phyloP scores from a whole-genome alignment of 2,329 filamentous ascomycete genomes.

The Scedosporium dehoogii region DNA sequence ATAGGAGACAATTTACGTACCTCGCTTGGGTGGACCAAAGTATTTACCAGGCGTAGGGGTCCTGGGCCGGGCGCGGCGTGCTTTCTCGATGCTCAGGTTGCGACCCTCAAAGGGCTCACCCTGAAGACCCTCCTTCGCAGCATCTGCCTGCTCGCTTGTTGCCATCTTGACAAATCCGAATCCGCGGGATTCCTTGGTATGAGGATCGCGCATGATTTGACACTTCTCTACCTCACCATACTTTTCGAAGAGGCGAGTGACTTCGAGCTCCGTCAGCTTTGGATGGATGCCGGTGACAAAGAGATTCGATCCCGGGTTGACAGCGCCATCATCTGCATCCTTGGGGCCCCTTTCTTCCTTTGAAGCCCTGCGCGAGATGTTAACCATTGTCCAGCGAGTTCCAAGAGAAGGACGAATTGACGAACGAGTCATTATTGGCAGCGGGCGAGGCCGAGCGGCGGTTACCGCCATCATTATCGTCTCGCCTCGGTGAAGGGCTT shows the following conservation, averaged over 20 bases:
- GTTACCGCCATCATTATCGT: slow-evolving; percentile 48
- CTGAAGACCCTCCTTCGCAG: slow-evolving; percentile 91
- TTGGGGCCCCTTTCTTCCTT: slow-evolving; percentile 43
- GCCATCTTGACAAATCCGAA: slow-evolving; percentile 99
- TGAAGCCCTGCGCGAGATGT: slow-evolving; percentile 24
- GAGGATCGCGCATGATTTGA: slow-evolving; percentile 98
- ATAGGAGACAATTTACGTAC: slow-evolving; percentile 47
- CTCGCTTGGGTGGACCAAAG: slow-evolving; percentile 95
- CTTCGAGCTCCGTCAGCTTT: slow-evolving; percentile 77
- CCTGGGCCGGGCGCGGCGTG: slow-evolving; percentile 84
- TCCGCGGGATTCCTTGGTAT: slow-evolving; percentile 95
- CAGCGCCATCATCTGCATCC: slow-evolving; percentile 65
- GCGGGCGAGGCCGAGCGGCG: slow-evolving; percentile 55
- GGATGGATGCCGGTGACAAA: slow-evolving; percentile 98
- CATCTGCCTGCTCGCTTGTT: slow-evolving; percentile 87
- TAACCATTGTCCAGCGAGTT: not conserved
- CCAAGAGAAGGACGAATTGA: not conserved
- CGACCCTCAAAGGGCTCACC: slow-evolving; percentile 92
- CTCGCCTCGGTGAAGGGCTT: slow-evolving; percentile 56
- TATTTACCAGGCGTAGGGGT: slow-evolving; percentile 98
- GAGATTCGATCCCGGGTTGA: slow-evolving; percentile 94
- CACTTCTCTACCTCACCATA: slow-evolving; percentile 98
- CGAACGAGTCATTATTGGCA: slow-evolving; percentile 42
- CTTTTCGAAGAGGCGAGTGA: slow-evolving; percentile 94
- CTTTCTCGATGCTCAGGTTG: slow-evolving; percentile 97